These are phyloP conservation scores for Osmozyma mogii DNA, from an alignment of 805 yeast genomes.

Conservation along the genomic window DNA sequence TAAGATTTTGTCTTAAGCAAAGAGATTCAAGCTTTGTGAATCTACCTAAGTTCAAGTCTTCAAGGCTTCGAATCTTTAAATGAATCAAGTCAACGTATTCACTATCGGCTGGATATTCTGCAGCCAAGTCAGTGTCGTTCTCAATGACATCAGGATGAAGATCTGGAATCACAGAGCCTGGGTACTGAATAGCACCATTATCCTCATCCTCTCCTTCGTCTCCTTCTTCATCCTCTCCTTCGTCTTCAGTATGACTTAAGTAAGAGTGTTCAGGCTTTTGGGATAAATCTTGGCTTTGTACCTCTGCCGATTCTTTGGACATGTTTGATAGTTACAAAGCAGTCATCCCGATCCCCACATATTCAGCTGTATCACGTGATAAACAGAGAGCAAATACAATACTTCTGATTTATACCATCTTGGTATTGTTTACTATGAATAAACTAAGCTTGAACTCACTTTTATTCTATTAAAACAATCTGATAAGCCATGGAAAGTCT, in stretches of 20 bases:
- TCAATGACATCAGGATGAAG: slow-evolving; percentile 46
- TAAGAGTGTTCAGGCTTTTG: slow-evolving; percentile 1
- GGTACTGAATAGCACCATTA: slow-evolving; percentile 33
- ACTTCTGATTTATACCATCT: too few species aligned
- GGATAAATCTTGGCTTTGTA: neutral
- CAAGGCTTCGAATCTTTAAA: slow-evolving; percentile 56
- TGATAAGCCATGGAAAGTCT: too few species aligned
- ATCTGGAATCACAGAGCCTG: slow-evolving; percentile 40
- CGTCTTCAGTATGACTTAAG: slow-evolving; percentile 19
- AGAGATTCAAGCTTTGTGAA: slow-evolving; percentile 52
- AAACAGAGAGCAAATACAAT: too few species aligned
- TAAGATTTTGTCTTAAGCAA: slow-evolving; percentile 76
- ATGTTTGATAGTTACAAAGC: slow-evolving; percentile 1
- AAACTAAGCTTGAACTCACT: too few species aligned
- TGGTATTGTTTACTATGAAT: too few species aligned
- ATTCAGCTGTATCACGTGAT: too few species aligned
- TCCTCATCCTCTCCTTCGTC: slow-evolving; percentile 18
- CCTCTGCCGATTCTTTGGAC: slow-evolving; percentile 1
- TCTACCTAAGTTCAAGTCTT: slow-evolving; percentile 49
- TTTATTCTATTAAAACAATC: too few species aligned
- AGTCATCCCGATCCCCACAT: too few species aligned
- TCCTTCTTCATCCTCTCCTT: slow-evolving; percentile 16
- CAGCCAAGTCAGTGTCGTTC: slow-evolving; percentile 61
- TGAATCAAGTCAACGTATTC: slow-evolving; percentile 62
- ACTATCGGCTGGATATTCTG: slow-evolving; percentile 47